Evolutionary conservation across 306 rosid genomes (phyloP).

Genomic region (Alnus glutinosa): DNA sequence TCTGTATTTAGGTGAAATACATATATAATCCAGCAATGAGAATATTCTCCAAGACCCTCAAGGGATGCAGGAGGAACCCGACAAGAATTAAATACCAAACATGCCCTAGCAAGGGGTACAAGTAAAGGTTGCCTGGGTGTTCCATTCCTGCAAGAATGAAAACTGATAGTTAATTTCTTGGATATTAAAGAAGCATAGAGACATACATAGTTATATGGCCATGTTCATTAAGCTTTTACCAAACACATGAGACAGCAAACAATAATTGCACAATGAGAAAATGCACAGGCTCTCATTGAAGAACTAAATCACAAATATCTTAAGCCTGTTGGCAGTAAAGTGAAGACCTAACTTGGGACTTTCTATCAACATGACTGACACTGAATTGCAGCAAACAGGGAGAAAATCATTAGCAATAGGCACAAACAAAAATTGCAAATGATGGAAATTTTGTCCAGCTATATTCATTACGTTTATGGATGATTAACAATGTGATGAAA

Average conservation of each 20-base stretch:
- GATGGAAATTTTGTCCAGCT: too few relatives aligned
- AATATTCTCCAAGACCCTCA: constrained; percentile 84
- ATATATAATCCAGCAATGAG: constrained; percentile 92
- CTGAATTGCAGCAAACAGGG: background rate
- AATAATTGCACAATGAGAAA: background rate
- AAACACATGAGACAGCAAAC: background rate
- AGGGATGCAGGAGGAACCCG: constrained; percentile 88
- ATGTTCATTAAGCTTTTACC: background rate
- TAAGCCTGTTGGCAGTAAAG: background rate
- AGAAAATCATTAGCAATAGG: background rate
- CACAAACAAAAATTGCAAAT: background rate
- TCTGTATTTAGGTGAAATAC: constrained; percentile 89
- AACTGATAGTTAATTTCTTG: constrained; percentile 23
- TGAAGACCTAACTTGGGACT: background rate
- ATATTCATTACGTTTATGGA: too few relatives aligned
- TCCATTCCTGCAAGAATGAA: constrained; percentile 66
- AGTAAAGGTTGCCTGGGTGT: constrained; percentile 95
- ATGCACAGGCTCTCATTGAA: background rate
- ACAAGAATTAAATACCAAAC: constrained; percentile 64
- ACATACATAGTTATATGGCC: background rate
- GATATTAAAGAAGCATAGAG: constrained; percentile 13
- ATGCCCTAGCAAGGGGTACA: constrained; percentile 92
- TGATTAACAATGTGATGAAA: background rate
- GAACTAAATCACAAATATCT: background rate
- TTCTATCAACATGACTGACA: background rate